Evolutionary conservation across 2,329 filamentous ascomycete genomes (phyloP).

Genomic region (Colletotrichum euphorbiae): DNA sequence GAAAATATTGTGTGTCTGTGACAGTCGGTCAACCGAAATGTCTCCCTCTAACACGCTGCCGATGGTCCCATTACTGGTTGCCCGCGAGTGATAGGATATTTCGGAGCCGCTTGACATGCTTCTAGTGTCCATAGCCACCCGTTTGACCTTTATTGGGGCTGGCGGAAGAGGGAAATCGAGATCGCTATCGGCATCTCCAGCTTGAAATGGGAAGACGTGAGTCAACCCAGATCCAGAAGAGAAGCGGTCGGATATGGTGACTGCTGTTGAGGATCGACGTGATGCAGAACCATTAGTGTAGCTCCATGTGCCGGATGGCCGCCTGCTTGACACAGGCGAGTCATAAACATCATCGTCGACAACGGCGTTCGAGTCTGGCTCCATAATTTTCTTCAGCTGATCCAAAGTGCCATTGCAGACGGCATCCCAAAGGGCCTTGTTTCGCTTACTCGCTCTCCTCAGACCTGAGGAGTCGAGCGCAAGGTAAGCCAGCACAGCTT

Average conservation of each 20-base stretch:
- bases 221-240: conserved; percentile 71
- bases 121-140: conserved; percentile 88
- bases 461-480: conserved; percentile 84
- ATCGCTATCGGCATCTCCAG: conserved; percentile 43
- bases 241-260: conserved; percentile 61
- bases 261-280: conserved; percentile 55
- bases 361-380: conserved; percentile 70
- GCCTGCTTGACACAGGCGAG: conserved; percentile 54
- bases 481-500: conserved; percentile 92
- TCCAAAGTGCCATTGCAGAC: conserved; percentile 80
- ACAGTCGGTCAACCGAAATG: conserved; percentile 82
- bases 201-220: conserved; percentile 93
- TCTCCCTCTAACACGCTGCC: conserved; percentile 84
- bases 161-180: conserved; percentile 47
- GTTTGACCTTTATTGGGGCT: conserved; percentile 71
- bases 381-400: conserved; percentile 82
- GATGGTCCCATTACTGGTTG: conserved; percentile 81
- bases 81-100: conserved; percentile 83
- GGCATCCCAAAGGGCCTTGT: conserved; percentile 89
- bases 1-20: conserved; percentile 74
- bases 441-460: conserved; percentile 85
- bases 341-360: conserved; percentile 59
- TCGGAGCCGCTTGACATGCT: conserved; percentile 90
- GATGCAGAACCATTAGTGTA: conserved; percentile 58
- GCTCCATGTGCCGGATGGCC: conserved; percentile 61